Evolutionary conservation across 2,329 filamentous ascomycete species (phyloP).

Genomic region (Clarireedia hainanense): DNA sequence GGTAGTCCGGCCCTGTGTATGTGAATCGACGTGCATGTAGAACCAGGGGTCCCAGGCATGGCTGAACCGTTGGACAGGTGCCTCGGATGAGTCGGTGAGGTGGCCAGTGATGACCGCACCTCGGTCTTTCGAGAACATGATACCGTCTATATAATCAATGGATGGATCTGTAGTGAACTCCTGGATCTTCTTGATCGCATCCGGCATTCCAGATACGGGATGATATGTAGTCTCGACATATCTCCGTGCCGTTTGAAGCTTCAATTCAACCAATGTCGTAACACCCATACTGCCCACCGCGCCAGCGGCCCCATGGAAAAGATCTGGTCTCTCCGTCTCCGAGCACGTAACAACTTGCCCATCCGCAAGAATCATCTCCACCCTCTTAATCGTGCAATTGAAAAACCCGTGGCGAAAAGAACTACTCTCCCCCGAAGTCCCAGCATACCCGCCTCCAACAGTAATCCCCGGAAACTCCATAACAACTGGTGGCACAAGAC

Average conservation of each 20-base stretch:
- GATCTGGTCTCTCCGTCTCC: constrained; percentile 38
- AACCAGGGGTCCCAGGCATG: constrained; percentile 54
- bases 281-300: constrained; percentile 54
- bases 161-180: constrained; percentile 23
- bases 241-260: constrained; percentile 43
- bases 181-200: constrained; percentile 37
- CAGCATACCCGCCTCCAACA: constrained; percentile 57
- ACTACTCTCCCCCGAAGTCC: constrained; percentile 59
- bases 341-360: constrained; percentile 46
- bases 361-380: constrained; percentile 56
- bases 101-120: constrained; percentile 48
- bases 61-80: constrained; percentile 38
- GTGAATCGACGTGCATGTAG: constrained; percentile 51
- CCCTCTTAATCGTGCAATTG: constrained; percentile 50
- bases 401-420: constrained; percentile 61
- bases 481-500: constrained; percentile 55
- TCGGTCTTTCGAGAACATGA: constrained; percentile 39
- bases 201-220: constrained; percentile 34
- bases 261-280: constrained; percentile 50
- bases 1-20: constrained; percentile 3
- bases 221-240: constrained; percentile 51
- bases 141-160: constrained; percentile 56
- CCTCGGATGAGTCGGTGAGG: constrained; percentile 33
- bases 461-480: constrained; percentile 69
- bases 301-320: constrained; percentile 52